Evolutionary conservation across 108 stramenopile genomes (phyloP).

Genomic region (Aurantiochytrium sp.): DNA sequence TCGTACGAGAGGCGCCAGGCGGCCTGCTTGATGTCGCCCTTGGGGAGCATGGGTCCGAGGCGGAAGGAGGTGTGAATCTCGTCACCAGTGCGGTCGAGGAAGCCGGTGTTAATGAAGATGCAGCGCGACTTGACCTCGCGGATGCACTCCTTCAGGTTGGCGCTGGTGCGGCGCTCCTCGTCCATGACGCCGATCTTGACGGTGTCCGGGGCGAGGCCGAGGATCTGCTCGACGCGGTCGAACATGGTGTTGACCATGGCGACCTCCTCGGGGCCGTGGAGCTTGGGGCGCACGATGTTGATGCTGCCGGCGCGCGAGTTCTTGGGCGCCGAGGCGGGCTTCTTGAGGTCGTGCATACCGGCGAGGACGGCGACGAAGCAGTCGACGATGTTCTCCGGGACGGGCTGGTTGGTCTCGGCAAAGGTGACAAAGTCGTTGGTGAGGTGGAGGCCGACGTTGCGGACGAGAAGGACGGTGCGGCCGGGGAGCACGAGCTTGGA

Average conservation of each 20-base stretch:
- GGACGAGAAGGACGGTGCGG: slow-evolving; percentile 8
- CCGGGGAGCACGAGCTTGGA: slow-evolving; percentile 29
- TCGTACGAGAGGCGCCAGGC: slow-evolving; percentile 18
- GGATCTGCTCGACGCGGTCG: slow-evolving; percentile 26
- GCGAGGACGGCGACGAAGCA: neutral
- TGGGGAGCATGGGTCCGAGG: slow-evolving; percentile 26
- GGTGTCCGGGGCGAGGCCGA: slow-evolving; percentile 31
- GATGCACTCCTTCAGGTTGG: slow-evolving; percentile 39
- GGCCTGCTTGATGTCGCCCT: slow-evolving; percentile 23
- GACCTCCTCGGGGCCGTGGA: slow-evolving; percentile 44
- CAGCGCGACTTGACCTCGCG: neutral
- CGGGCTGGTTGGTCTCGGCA: neutral
- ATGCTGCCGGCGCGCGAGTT: slow-evolving; percentile 29
- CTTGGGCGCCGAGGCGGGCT: neutral
- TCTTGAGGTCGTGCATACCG: neutral
- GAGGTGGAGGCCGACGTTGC: slow-evolving; percentile 35
- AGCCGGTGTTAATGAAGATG: slow-evolving; percentile 42
- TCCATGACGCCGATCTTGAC: slow-evolving; percentile 44
- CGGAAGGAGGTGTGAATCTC: slow-evolving; percentile 40
- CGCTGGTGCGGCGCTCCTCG: slow-evolving; percentile 38
- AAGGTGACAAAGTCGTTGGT: slow-evolving; percentile 7
- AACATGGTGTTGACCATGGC: slow-evolving; percentile 18
- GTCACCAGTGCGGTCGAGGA: slow-evolving; percentile 43
- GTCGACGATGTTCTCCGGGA: slow-evolving; percentile 25
- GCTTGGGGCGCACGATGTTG: slow-evolving; percentile 41